These are phyloP conservation scores for Solanum chiquidenum DNA, from an alignment of 257 asterid genomes.

Conservation along the genomic window DNA sequence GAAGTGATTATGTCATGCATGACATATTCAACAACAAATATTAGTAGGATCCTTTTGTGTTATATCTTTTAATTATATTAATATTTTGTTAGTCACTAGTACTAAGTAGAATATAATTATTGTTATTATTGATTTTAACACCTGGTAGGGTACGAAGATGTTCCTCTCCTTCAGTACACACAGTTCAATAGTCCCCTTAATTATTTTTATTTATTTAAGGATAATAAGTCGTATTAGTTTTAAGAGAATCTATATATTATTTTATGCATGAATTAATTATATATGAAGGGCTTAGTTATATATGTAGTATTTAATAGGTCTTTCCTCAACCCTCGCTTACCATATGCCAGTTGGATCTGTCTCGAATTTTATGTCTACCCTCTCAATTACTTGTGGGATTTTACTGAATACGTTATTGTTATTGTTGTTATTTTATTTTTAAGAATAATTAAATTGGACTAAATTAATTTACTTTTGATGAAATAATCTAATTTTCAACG, in stretches of 20 bases:
- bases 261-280: too few species aligned
- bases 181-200: background rate
- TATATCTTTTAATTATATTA: background rate
- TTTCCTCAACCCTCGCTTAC: too few species aligned
- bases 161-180: background rate
- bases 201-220: background rate
- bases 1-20: constrained; percentile 28
- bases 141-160: background rate
- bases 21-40: constrained; percentile 15
- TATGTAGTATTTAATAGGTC: background rate
- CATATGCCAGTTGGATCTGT: rapidly evolving
- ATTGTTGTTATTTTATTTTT: background rate
- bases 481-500: background rate
- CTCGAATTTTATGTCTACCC: too few species aligned
- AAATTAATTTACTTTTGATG: background rate
- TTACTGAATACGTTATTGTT: too few species aligned
- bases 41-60: background rate
- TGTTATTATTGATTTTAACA: background rate
- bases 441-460: background rate
- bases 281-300: background rate
- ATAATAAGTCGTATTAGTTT: background rate
- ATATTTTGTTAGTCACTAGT: background rate
- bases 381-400: too few species aligned
- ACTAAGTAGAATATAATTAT: background rate
- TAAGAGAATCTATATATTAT: rapidly evolving